Evolutionary conservation across 2,329 filamentous ascomycete species (phyloP).

Genomic region (Botrytis hyacinthi): DNA sequence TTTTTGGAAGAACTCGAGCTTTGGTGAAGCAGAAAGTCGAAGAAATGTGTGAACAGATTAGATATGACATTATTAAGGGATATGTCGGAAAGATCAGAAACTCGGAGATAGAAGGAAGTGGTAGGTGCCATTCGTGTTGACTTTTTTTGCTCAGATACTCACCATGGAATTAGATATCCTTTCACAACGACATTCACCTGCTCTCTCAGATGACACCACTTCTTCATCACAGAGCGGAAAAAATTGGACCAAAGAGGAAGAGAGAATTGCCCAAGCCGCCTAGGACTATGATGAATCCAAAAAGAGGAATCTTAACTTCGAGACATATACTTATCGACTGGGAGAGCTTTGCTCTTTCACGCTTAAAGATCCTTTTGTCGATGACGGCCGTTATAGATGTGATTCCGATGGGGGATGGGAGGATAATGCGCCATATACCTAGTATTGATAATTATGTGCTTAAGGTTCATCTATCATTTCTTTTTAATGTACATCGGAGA

Average conservation of each 20-base stretch:
- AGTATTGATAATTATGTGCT: background rate
- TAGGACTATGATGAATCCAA: background rate
- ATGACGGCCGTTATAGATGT: background rate
- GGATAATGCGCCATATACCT: background rate
- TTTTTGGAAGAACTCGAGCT: background rate
- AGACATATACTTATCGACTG: background rate
- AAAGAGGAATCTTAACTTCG: background rate
- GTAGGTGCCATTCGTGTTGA: background rate
- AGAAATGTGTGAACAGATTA: background rate
- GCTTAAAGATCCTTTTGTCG: background rate
- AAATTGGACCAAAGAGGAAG: background rate
- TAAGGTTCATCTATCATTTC: background rate
- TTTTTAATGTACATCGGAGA: background rate
- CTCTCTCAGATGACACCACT: background rate
- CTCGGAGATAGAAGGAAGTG: background rate
- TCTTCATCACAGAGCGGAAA: background rate
- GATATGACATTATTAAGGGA: background rate
- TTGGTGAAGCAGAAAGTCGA: background rate
- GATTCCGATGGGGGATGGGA: background rate
- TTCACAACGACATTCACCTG: too few species aligned
- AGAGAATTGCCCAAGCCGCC: too few species aligned
- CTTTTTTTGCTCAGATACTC: background rate
- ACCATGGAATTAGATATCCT: background rate
- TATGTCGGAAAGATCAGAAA: background rate
- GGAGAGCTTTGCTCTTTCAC: too few species aligned